Base-by-base conservation (phyloP, 2,329 filamentous ascomycete species). In the Akanthomyces uredinophilus region DNA sequence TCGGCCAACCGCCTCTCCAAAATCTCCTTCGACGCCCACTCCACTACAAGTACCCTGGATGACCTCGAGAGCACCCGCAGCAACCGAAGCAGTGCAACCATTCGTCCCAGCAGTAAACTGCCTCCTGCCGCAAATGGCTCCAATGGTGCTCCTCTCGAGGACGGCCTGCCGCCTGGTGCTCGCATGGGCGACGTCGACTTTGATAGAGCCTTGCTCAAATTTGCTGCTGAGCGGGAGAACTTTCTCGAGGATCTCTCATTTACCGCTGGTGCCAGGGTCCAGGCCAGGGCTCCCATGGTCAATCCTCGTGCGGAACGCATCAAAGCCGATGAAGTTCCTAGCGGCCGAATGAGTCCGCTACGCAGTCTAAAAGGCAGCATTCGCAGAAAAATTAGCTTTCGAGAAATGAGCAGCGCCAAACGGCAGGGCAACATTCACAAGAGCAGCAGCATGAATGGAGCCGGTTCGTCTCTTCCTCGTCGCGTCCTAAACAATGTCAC, bases 361-460 rank as follows among this genome's bases (percentile, higher is more conserved):
- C 81, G 78, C 68, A 85, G 79, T 70, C 85, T 86, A 68, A 73
- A 91, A 87, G 94, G 94, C 50, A 97, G 92, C 77, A 90, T 99
- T 69, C 86, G 94, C 66, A 87, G 95, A 74, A 91, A 95, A 70
- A 90, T 99, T 76, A 96, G 94, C 69, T 92, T 94, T 74, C 85
- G 88, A 68, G 95, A 97, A 70, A 96, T 98, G 90, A 96, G 90
- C 76, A 98, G 93, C 77, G 84, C 91, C 80, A 94, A 94, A 79
- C 88, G 92, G 74, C 91, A 95, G 70, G 88, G 92, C 57, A 89
- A 87, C 29, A 80, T 88, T 66, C 85, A 87, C 66, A 88, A 91
- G 76, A 84, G 89, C 78, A 83, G 89, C 91, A 81, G 66, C 43
- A 69, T 69, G 14, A 73, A 66, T 57, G 70, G 74, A 69, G 70